These are phyloP conservation scores for Chaetoscypha palmicola DNA, from an alignment of 2,329 filamentous ascomycete species.

Conservation along the genomic window DNA sequence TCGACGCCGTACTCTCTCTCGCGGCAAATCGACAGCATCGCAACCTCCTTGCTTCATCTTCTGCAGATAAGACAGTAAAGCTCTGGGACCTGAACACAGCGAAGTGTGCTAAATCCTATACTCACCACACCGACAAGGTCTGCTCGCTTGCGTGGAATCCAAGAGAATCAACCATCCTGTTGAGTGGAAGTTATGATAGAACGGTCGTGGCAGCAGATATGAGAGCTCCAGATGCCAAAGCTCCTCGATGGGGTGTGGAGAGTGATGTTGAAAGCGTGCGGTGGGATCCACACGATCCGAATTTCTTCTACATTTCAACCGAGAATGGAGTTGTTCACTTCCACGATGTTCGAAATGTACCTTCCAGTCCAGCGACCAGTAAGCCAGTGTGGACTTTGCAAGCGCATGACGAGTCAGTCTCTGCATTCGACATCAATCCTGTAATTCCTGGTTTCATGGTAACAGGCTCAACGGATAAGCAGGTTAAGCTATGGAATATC, in stretches of 20 bases:
- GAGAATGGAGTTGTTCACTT: conserved; percentile 89
- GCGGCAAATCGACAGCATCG: conserved; percentile 89
- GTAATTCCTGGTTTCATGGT: conserved; percentile 87
- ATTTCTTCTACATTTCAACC: conserved; percentile 93
- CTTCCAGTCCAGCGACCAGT: conserved; percentile 62
- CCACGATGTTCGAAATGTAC: conserved; percentile 75
- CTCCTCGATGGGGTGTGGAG: conserved; percentile 84
- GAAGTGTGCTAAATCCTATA: conserved; percentile 91
- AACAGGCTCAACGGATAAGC: conserved; percentile 89
- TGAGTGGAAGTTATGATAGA: conserved; percentile 92
- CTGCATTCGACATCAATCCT: conserved; percentile 86
- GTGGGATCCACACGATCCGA: conserved; percentile 89
- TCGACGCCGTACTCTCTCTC: conserved; percentile 85
- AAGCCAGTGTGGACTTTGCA: conserved; percentile 93
- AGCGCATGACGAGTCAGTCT: conserved; percentile 88
- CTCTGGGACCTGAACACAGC: conserved; percentile 93
- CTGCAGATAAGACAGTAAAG: conserved; percentile 95
- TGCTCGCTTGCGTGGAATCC: conserved; percentile 94
- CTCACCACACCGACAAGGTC: conserved; percentile 94
- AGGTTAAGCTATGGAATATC: conserved; percentile 95
- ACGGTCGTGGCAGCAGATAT: conserved; percentile 94
- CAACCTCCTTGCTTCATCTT: conserved; percentile 89
- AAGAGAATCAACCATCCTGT: conserved; percentile 74
- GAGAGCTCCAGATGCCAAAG: conserved; percentile 79
- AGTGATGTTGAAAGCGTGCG: conserved; percentile 87